A percentile compares a stretch with the other conserved stretches of the same genome.
Evolutionary conservation across 2,329 filamentous ascomycete genomes (phyloP).

Genomic region (Aspergillus niger): DNA sequence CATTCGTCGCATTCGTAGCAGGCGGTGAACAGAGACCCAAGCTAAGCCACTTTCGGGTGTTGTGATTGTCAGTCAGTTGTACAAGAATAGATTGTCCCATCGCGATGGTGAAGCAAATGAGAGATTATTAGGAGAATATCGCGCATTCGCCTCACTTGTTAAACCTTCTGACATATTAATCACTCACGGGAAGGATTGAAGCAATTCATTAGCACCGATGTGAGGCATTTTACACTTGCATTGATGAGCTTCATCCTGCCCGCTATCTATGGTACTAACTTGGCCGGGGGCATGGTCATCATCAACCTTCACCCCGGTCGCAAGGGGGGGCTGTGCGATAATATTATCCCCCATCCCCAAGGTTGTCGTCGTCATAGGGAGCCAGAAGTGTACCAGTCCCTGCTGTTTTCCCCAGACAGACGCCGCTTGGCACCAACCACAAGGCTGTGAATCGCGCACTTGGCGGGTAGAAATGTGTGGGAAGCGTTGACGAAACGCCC

Average conservation of each 20-base stretch:
- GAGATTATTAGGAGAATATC: slow-evolving; percentile 6
- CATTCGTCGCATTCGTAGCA: neutral
- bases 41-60: neutral
- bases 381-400: neutral
- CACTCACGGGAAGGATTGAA: neutral
- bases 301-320: slow-evolving; percentile 2
- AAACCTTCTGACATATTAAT: neutral
- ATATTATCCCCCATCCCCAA: neutral
- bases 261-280: neutral
- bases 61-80: neutral
- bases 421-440: slow-evolving; percentile 2
- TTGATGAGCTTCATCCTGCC: neutral
- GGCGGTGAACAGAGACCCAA: neutral
- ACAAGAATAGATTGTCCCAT: too few species aligned
- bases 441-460: slow-evolving; percentile 4
- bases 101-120: neutral
- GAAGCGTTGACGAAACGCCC: slow-evolving; percentile 5
- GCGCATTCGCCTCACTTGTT: slow-evolving; percentile 8
- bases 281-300: neutral
- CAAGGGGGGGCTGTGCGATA: slow-evolving; percentile 7
- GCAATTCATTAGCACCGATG: neutral
- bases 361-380: neutral
- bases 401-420: slow-evolving; percentile 6
- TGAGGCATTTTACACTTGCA: slow-evolving; percentile 7
- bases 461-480: neutral